Evolutionary conservation across 148 eudicot species (phyloP).

Genomic region (Heliosperma pusillum): DNA sequence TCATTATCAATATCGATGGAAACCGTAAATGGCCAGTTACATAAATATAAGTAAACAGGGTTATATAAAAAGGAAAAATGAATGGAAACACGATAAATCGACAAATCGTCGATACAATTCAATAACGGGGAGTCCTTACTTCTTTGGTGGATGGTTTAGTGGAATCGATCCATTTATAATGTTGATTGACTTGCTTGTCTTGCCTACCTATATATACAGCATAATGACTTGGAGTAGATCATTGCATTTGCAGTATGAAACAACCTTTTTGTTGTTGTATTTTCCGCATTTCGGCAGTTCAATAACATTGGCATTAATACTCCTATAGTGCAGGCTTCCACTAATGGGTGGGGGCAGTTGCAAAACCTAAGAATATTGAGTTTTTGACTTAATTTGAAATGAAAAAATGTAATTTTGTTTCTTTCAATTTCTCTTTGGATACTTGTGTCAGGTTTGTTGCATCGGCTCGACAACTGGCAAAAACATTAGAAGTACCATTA

Average conservation of each 20-base stretch:
- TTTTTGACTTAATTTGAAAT: not conserved
- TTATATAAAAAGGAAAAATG: too few species aligned
- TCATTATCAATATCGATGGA: not conserved
- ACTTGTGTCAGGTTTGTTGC: constrained; percentile 55
- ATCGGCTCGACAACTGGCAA: constrained; percentile 73
- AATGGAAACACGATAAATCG: not conserved
- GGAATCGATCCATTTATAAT: not conserved
- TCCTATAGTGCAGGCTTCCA: too few species aligned
- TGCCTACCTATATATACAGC: not conserved
- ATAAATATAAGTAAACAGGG: not conserved
- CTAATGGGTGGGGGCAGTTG: not conserved
- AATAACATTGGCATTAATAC: too few species aligned
- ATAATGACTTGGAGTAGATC: not conserved
- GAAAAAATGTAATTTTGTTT: not conserved
- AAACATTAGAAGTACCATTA: constrained; percentile 79
- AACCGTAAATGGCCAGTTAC: not conserved
- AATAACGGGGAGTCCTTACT: not conserved
- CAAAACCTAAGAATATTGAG: not conserved
- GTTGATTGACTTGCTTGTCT: not conserved
- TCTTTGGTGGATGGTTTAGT: not conserved
- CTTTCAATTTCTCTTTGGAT: not conserved
- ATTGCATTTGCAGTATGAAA: not conserved
- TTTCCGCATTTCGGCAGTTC: not conserved
- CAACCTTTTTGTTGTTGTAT: not conserved
- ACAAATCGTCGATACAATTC: not conserved